These are phyloP conservation scores for Sideroxylon spinosum DNA, from an alignment of 179 eudicot genomes.

Conservation along the genomic window DNA sequence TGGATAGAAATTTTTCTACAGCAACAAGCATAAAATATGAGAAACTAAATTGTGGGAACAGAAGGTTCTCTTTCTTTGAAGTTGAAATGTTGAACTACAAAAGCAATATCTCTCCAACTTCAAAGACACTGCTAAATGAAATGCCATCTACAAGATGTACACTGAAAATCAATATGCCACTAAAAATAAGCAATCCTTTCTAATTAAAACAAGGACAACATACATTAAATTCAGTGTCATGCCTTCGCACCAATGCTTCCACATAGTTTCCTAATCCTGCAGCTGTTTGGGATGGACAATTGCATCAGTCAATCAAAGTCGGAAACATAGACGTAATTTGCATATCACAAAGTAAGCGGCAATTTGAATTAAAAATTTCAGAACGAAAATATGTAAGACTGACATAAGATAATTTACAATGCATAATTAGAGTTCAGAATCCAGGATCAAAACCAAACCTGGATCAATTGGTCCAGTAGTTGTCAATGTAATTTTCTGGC, in stretches of 20 bases:
- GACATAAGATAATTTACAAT: not conserved
- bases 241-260: conserved; percentile 77
- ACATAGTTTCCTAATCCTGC: conserved; percentile 88
- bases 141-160: not conserved
- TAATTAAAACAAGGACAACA: conserved; percentile 17
- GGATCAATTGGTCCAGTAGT: conserved; percentile 83
- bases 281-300: conserved; percentile 46
- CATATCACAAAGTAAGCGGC: not conserved
- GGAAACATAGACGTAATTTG: not conserved
- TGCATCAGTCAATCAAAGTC: conserved; percentile 7
- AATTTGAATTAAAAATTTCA: not conserved
- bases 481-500: conserved; percentile 44
- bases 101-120: no score
- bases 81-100: no score
- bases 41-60: no score
- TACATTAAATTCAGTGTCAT: conserved; percentile 82
- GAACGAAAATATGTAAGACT: not conserved
- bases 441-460: conserved; percentile 40
- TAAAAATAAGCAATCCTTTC: not conserved
- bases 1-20: no score
- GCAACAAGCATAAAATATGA: no score
- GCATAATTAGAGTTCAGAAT: not conserved
- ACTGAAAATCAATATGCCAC: conserved; percentile 2
- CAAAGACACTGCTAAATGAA: no score
- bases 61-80: no score